phyloP scores from a whole-genome alignment of 768 basidiomycete species.

The Trametes coccinea region DNA sequence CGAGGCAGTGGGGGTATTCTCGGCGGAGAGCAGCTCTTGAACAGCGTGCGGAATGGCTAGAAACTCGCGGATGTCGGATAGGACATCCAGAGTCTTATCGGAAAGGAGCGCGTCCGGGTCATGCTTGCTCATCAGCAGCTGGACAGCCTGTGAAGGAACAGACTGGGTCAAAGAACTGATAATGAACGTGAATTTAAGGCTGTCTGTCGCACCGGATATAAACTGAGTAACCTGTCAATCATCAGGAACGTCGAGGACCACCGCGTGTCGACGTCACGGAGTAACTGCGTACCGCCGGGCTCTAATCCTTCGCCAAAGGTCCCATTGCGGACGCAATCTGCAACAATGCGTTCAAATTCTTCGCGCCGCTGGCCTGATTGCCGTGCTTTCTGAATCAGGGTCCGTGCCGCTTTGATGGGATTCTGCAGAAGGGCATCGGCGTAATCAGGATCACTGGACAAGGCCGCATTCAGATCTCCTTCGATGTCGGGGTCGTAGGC shows the following conservation, averaged over 20 bases:
- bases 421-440: slow-evolving; percentile 13
- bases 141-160: too few species aligned
- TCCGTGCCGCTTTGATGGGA: slow-evolving; percentile 27
- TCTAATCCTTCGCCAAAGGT: slow-evolving; percentile 18
- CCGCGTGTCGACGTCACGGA: slow-evolving; percentile 35
- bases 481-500: slow-evolving; percentile 37
- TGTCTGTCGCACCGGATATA: slow-evolving; percentile 32
- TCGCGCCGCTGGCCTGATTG: slow-evolving; percentile 31
- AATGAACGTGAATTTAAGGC: background rate
- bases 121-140: background rate
- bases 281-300: slow-evolving; percentile 24
- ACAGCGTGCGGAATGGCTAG: slow-evolving; percentile 31
- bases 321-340: slow-evolving; percentile 28
- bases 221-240: slow-evolving; percentile 36
- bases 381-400: slow-evolving; percentile 33
- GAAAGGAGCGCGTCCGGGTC: background rate
- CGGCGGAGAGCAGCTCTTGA: slow-evolving; percentile 38
- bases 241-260: slow-evolving; percentile 41
- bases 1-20: slow-evolving; percentile 38
- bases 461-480: background rate
- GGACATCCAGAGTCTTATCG: slow-evolving; percentile 16
- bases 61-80: slow-evolving; percentile 33
- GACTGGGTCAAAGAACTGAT: too few species aligned
- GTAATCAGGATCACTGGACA: background rate
- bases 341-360: slow-evolving; percentile 29